Percentiles rank a stretch among this genome's conserved stretches.
These are phyloP conservation scores for Heliamphora exappendiculata DNA, from an alignment of 148 eudicot species.

Conservation along the genomic window DNA sequence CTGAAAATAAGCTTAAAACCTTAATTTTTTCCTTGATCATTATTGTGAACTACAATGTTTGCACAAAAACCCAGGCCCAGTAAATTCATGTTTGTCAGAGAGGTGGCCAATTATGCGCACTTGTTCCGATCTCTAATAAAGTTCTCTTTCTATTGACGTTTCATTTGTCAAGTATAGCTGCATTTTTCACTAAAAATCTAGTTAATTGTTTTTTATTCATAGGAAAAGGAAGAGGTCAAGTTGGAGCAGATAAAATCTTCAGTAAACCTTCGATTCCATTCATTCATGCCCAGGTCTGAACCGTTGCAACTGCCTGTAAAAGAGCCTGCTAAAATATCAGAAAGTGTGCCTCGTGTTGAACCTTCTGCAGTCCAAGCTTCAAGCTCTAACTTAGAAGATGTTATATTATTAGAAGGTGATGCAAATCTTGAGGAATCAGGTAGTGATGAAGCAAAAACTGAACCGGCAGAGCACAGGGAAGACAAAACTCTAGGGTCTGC, in stretches of 20 bases:
- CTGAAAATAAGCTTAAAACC: no score
- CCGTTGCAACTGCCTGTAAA: constrained; percentile 18
- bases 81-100: not conserved
- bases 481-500: constrained; percentile 17
- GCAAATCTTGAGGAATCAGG: constrained; percentile 31
- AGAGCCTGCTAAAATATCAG: constrained; percentile 21
- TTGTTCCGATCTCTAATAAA: not conserved
- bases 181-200: not conserved
- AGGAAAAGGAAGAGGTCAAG: constrained; percentile 44
- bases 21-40: not conserved
- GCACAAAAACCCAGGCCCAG: not conserved
- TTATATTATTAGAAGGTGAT: constrained; percentile 42
- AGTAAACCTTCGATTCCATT: constrained; percentile 71
- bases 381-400: constrained; percentile 32
- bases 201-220: not conserved
- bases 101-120: not conserved
- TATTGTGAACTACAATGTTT: not conserved
- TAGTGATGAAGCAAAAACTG: constrained; percentile 11
- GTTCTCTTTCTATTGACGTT: not conserved
- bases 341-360: constrained; percentile 11
- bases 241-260: constrained; percentile 82
- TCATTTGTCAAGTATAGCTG: not conserved
- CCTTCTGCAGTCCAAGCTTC: not conserved
- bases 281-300: constrained; percentile 39
- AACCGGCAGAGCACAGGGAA: constrained; percentile 13